These are phyloP conservation scores for Ustilago curta DNA, from an alignment of 1,284 basidiomycete species.

Conservation along the genomic window DNA sequence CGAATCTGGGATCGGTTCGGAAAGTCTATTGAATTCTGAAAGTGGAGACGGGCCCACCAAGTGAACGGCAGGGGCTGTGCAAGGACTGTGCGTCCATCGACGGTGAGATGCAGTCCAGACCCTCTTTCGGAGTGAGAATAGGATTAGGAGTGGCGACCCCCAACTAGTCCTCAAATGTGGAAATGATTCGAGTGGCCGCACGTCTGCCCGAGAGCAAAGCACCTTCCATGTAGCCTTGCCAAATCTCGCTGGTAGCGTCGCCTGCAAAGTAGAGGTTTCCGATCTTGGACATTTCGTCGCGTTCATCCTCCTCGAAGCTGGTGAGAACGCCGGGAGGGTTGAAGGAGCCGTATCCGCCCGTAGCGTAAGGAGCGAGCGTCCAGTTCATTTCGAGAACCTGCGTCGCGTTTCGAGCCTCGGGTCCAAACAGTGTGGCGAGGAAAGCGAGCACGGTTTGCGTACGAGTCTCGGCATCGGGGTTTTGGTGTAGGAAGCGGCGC, in stretches of 20 bases:
- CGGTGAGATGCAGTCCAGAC: neutral
- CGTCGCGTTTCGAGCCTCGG: conserved; percentile 20
- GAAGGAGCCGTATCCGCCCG: conserved; percentile 44
- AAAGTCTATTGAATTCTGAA: neutral
- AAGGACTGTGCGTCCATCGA: neutral
- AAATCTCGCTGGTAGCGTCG: conserved; percentile 44
- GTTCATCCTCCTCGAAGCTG: conserved; percentile 38
- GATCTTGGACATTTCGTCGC: conserved; percentile 34
- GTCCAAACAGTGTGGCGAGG: conserved; percentile 27
- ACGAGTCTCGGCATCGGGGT: conserved; percentile 22
- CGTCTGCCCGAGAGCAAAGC: conserved; percentile 41
- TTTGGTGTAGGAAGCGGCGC: conserved; percentile 32
- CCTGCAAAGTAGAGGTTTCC: conserved; percentile 43
- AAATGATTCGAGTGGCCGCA: conserved; percentile 26
- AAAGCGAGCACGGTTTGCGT: conserved; percentile 29
- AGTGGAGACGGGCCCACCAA: neutral
- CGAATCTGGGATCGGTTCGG: neutral
- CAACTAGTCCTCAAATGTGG: conserved; percentile 30
- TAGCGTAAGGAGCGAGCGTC: conserved; percentile 39
- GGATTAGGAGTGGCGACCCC: neutral
- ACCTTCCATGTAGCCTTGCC: conserved; percentile 52
- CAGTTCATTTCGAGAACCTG: conserved; percentile 44
- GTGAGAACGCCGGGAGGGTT: conserved; percentile 46
- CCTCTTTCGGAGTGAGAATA: neutral
- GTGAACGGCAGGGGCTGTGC: neutral